Base-by-base conservation (phyloP, 495 filamentous ascomycete species). In the Trichoderma reesei region DNA sequence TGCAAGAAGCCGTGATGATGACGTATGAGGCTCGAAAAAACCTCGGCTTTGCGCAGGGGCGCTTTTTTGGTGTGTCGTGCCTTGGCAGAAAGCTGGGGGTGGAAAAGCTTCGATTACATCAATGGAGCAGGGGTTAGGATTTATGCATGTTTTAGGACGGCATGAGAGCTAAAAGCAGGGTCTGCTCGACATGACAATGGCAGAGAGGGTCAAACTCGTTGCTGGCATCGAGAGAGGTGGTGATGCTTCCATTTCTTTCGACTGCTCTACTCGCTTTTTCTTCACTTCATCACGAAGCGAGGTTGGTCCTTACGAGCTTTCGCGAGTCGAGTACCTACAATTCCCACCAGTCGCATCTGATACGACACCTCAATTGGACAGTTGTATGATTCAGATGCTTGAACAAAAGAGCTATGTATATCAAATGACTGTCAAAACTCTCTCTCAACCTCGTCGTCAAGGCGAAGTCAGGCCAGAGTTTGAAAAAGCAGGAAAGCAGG, bases 111-210 rank as follows among this genome's bases (percentile, higher is more conserved):
- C 51, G 20, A 56, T 56, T 56, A 56, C 51, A 56, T 56, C 51
- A 56, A 56, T 56, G 26, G 51, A 20, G 16, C 51, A 56, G 51
- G 51, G 51, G 26, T 56, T 56, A 10, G 18, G 26, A 26, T 26
- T 54, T 48, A 31, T 56, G 51, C 51, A 56, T 56, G 51, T 56
- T 56, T 56, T 56, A 56, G 51, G 38, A 56, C 26, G 20, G 41
- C 5, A 33, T 33, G 34, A 14, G 34, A 56, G 26, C 51, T n/a
- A 31, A 14, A 6, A 18, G n/a, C 14, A 3, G 41, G 41, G 14
- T 13, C 41, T 44, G 41, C 13, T 44, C 41, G 26, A 44, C 41
- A n/a, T 44, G n/a, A 44, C 41, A 16, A 44, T 16, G n/a, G n/a
- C 41, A 44, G 11, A 44, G 41, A n/a, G 41, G 41, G 41, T n/a